Conservation (phyloP, 2,329 filamentous ascomycete genomes). For the Talaromyces pinophilus region DNA sequence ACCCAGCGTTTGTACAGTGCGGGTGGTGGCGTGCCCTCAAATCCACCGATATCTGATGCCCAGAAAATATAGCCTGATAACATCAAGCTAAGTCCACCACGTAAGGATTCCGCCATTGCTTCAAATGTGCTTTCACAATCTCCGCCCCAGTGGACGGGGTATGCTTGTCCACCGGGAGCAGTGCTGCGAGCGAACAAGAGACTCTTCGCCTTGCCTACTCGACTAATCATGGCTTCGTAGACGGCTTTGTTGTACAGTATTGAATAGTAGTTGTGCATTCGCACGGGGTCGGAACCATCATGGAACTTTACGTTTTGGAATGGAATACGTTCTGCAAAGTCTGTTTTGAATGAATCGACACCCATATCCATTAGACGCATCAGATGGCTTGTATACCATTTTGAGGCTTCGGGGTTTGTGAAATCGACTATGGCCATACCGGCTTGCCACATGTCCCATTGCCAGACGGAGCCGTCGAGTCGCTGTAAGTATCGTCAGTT, state of each 20-base stretch:
- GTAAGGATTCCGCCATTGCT: conserved; percentile 70
- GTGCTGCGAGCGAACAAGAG: conserved; percentile 69
- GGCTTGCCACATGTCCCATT: conserved; percentile 76
- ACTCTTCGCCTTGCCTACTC: conserved; percentile 54
- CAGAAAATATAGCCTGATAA: conserved; percentile 68
- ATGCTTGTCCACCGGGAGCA: conserved; percentile 67
- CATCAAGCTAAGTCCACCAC: conserved; percentile 65
- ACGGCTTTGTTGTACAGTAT: conserved; percentile 71
- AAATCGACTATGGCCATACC: conserved; percentile 75
- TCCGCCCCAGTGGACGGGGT: conserved; percentile 71
- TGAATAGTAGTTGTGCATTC: conserved; percentile 79
- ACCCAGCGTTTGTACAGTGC: conserved; percentile 78
- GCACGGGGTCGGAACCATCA: conserved; percentile 60
- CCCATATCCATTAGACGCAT: conserved; percentile 66
- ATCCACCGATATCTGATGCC: conserved; percentile 71
- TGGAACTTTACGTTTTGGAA: conserved; percentile 65
- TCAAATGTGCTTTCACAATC: conserved; percentile 74
- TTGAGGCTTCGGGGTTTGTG: conserved; percentile 67
- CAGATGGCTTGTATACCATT: conserved; percentile 66
- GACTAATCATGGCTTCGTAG: conserved; percentile 63
- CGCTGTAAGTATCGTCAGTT: conserved; percentile 41
- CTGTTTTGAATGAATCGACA: conserved; percentile 72
- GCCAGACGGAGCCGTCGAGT: conserved; percentile 69
- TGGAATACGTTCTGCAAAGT: conserved; percentile 73
- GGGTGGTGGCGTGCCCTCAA: conserved; percentile 66